Evolutionary conservation across 768 basidiomycete genomes (phyloP).

Genomic region (Ramaria rubella): DNA sequence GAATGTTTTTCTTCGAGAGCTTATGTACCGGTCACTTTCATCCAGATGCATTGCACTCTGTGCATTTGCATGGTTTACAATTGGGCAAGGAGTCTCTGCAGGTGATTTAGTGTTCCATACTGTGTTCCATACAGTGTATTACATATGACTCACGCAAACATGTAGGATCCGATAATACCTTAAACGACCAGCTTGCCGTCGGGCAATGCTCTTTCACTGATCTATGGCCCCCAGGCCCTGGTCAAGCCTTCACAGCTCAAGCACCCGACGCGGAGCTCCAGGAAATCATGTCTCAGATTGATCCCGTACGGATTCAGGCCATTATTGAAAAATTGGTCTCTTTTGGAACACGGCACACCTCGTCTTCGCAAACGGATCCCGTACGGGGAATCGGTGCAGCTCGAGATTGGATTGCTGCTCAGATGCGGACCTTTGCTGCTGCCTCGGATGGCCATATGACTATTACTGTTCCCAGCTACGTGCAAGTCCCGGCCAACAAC

Average conservation of each 20-base stretch:
- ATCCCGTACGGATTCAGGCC: conserved; percentile 37
- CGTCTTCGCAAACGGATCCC: conserved; percentile 48
- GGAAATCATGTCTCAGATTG: conserved; percentile 40
- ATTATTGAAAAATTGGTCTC: conserved; percentile 48
- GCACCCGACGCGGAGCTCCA: conserved; percentile 38
- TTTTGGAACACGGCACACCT: conserved; percentile 49
- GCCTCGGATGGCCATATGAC: conserved; percentile 29
- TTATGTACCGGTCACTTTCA: too few relatives aligned
- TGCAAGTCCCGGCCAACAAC: conserved; percentile 31
- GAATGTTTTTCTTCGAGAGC: too few relatives aligned
- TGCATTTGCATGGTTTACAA: too few relatives aligned
- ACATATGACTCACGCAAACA: background rate
- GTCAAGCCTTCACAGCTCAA: conserved; percentile 36
- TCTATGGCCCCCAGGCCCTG: conserved; percentile 47
- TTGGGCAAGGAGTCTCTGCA: too few relatives aligned
- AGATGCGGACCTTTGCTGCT: conserved; percentile 36
- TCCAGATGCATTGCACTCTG: too few relatives aligned
- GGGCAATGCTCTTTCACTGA: conserved; percentile 20
- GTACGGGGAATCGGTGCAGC: conserved; percentile 48
- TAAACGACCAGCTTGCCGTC: conserved; percentile 1
- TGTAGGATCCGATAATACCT: background rate
- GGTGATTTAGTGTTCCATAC: too few relatives aligned
- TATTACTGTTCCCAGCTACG: conserved; percentile 40
- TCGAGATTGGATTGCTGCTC: conserved; percentile 46
- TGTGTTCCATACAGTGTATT: too few relatives aligned